Evolutionary conservation across 139 green algal genomes (phyloP).

Genomic region (Diplosphaera chodatii): DNA sequence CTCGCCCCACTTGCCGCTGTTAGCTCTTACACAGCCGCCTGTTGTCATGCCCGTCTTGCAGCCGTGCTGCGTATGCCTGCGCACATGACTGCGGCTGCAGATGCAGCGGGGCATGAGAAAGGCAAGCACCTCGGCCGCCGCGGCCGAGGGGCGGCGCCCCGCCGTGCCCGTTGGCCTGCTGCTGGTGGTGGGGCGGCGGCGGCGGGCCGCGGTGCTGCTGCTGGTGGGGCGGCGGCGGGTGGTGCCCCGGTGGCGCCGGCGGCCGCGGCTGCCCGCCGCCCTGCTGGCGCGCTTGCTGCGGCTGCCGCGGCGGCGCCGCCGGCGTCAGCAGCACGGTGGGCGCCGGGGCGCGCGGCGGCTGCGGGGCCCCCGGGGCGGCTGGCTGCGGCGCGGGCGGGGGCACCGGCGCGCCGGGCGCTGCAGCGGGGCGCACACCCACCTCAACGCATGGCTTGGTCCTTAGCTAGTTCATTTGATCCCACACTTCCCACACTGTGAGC

Average conservation of each 20-base stretch:
- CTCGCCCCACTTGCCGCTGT: too few relatives aligned
- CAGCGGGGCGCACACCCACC: too few relatives aligned
- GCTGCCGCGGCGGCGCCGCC: background rate
- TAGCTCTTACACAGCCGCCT: too few relatives aligned
- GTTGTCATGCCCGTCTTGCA: too few relatives aligned
- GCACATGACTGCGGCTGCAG: too few relatives aligned
- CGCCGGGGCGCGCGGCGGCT: background rate
- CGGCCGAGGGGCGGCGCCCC: background rate
- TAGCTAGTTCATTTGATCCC: too few relatives aligned
- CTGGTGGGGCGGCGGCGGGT: background rate
- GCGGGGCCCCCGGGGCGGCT: background rate
- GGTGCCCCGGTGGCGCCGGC: background rate
- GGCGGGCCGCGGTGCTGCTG: background rate
- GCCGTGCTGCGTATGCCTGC: too few relatives aligned
- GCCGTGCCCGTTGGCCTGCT: slow-evolving; percentile 2
- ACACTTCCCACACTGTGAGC: too few relatives aligned
- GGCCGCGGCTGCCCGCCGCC: background rate
- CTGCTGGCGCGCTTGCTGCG: background rate
- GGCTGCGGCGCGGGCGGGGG: slow-evolving; percentile 5
- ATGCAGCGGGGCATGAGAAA: too few relatives aligned
- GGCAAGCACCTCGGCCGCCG: slow-evolving; percentile 2
- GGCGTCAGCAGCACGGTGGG: slow-evolving; percentile 4
- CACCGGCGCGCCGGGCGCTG: background rate
- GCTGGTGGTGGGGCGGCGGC: background rate
- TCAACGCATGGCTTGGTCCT: too few relatives aligned